These are phyloP conservation scores for Thelonectria rubi DNA, from an alignment of 2,329 filamentous ascomycete genomes.

Conservation along the genomic window DNA sequence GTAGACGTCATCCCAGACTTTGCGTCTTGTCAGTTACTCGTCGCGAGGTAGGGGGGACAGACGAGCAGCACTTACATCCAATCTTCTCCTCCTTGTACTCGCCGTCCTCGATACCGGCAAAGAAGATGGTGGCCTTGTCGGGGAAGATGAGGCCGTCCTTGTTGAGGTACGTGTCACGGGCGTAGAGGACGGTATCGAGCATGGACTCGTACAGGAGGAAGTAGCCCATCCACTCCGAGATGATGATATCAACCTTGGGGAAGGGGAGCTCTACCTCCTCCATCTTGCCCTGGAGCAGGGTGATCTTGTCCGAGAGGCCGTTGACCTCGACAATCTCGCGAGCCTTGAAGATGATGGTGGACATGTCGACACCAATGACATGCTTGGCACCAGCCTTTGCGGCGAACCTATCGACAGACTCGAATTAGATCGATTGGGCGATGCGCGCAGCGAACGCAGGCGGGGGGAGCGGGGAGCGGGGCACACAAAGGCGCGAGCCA, in stretches of 20 bases:
- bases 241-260: constrained; percentile 98
- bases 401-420: constrained; percentile 76
- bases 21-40: constrained; percentile 9
- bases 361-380: constrained; percentile 99
- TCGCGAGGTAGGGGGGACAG: background rate
- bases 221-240: constrained; percentile 99
- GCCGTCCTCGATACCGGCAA: constrained; percentile 96
- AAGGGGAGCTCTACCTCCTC: constrained; percentile 95
- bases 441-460: background rate
- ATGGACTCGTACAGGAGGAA: constrained; percentile 99
- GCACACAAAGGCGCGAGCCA: background rate
- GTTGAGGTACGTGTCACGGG: constrained; percentile 88
- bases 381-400: constrained; percentile 96
- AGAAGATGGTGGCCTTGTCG: constrained; percentile 97
- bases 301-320: constrained; percentile 95
- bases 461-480: constrained; percentile 11
- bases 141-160: constrained; percentile 95
- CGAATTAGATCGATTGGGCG: constrained; percentile 16
- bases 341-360: constrained; percentile 98
- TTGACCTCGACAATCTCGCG: constrained; percentile 93
- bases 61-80: constrained; percentile 75
- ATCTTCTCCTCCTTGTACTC: constrained; percentile 99
- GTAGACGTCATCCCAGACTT: constrained; percentile 99
- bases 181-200: constrained; percentile 97
- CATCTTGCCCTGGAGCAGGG: constrained; percentile 98